Conservation (phyloP, 371 early-diverging fungal species). For the Rhizopus arrhizus region DNA sequence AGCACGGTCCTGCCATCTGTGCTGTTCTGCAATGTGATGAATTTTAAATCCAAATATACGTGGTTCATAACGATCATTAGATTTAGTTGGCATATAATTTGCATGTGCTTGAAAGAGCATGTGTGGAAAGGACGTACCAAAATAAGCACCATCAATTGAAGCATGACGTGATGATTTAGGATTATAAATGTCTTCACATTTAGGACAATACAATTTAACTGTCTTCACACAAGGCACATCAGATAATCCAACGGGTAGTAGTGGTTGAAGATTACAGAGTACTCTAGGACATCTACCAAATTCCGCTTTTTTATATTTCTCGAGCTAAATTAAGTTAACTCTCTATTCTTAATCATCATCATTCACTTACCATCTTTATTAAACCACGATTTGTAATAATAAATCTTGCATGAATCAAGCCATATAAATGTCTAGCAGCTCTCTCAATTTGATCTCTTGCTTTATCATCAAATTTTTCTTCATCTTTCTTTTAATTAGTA, state of each 20-base stretch:
- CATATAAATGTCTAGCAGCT: slow-evolving; percentile 82
- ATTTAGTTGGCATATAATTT: slow-evolving; percentile 67
- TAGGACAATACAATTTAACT: slow-evolving; percentile 87
- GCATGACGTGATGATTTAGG: slow-evolving; percentile 78
- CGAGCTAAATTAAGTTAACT: slow-evolving; percentile 46
- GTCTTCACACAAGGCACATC: slow-evolving; percentile 77
- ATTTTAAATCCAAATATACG: slow-evolving; percentile 94
- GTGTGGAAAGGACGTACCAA: slow-evolving; percentile 95
- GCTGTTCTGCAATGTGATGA: slow-evolving; percentile 77
- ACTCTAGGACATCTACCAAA: slow-evolving; percentile 95
- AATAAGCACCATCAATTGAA: slow-evolving; percentile 92
- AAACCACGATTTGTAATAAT: slow-evolving; percentile 85
- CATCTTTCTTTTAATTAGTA: slow-evolving; percentile 34
- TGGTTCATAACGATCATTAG: slow-evolving; percentile 79
- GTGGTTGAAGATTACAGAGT: slow-evolving; percentile 79
- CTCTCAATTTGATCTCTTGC: slow-evolving; percentile 67
- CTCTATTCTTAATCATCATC: not conserved
- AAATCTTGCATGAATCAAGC: slow-evolving; percentile 89
- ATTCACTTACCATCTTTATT: slow-evolving; percentile 70
- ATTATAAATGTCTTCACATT: slow-evolving; percentile 91
- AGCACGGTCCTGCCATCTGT: slow-evolving; percentile 81
- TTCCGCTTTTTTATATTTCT: slow-evolving; percentile 81
- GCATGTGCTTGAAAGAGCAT: slow-evolving; percentile 91
- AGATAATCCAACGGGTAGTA: slow-evolving; percentile 87
- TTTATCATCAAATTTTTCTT: slow-evolving; percentile 64